These are phyloP conservation scores for Lizonia empirigonia DNA, from an alignment of 2,329 filamentous ascomycete genomes.

Conservation along the genomic window DNA sequence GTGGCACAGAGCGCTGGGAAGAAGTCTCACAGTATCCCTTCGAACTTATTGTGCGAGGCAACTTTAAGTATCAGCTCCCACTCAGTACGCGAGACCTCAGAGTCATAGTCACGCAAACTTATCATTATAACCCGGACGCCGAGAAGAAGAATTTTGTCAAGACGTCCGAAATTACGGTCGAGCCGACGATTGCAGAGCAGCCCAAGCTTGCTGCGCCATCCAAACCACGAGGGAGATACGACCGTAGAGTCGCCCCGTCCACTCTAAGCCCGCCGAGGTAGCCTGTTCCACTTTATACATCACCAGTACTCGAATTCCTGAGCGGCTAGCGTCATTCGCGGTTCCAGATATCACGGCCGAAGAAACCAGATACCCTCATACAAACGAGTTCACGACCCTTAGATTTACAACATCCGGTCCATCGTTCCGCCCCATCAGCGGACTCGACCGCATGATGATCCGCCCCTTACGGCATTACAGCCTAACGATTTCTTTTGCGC, in stretches of 20 bases:
- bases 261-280: constrained; percentile 18
- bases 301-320: constrained; percentile 21
- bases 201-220: constrained; percentile 26
- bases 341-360: constrained; percentile 28
- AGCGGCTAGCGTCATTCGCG: constrained; percentile 15
- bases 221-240: constrained; percentile 36
- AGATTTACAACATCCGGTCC: constrained; percentile 30
- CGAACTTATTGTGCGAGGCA: constrained; percentile 88
- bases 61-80: constrained; percentile 79
- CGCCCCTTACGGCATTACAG: constrained; percentile 11
- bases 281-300: constrained; percentile 27
- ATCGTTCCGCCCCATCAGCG: constrained; percentile 1
- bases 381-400: constrained; percentile 47
- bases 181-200: constrained; percentile 16
- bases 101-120: constrained; percentile 54
- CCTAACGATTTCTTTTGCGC: constrained; percentile 17
- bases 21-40: constrained; percentile 89
- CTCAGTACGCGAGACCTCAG: constrained; percentile 61
- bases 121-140: constrained; percentile 44
- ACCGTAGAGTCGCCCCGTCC: constrained; percentile 31
- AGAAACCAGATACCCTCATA: constrained; percentile 46
- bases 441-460: constrained; percentile 12
- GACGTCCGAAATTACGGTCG: constrained; percentile 2
- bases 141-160: constrained; percentile 42
- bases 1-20: constrained; percentile 87